A percentile compares a stretch with the other conserved stretches of the same genome.
Evolutionary conservation across 176 grass and related monocot species (phyloP).

Genomic region (Aechmea fasciata): DNA sequence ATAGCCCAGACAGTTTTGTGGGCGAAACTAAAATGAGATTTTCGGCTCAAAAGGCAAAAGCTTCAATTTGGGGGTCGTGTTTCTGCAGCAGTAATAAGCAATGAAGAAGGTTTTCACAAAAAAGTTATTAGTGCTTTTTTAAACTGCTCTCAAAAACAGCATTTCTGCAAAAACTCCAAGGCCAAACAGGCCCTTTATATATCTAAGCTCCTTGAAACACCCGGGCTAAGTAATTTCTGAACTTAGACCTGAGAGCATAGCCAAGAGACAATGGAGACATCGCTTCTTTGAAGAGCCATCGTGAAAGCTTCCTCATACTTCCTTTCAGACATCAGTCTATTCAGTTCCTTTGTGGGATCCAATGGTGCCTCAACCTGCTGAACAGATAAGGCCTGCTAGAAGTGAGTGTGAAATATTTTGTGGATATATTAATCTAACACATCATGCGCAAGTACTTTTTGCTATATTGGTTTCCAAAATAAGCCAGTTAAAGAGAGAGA

Average conservation of each 20-base stretch:
- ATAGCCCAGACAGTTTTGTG: too few relatives aligned
- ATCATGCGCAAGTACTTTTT: background rate
- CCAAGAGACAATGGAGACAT: constrained; percentile 85
- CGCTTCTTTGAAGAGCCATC: constrained; percentile 81
- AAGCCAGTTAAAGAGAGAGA: background rate
- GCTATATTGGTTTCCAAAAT: background rate
- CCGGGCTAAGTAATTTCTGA: background rate
- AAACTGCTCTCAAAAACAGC: background rate
- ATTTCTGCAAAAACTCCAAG: background rate
- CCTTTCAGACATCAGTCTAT: constrained; percentile 50
- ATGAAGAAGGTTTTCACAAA: too few relatives aligned
- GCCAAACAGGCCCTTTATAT: background rate
- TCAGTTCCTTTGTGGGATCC: constrained; percentile 65
- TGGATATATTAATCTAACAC: background rate
- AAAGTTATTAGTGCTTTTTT: too few relatives aligned
- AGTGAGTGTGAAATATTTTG: background rate
- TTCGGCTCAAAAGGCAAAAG: too few relatives aligned
- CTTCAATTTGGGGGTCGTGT: too few relatives aligned
- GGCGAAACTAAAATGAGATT: too few relatives aligned
- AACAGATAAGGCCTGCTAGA: constrained; percentile 22
- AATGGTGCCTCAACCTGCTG: constrained; percentile 54
- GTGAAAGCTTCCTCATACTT: constrained; percentile 92
- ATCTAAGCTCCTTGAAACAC: background rate
- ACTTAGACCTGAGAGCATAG: constrained; percentile 69
- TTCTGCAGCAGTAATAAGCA: too few relatives aligned